Evolutionary conservation across 352 stramenopile species (phyloP), one percentile per base, ranked within the genome.

Genomic region (Thraustochytrium sp.): DNA sequence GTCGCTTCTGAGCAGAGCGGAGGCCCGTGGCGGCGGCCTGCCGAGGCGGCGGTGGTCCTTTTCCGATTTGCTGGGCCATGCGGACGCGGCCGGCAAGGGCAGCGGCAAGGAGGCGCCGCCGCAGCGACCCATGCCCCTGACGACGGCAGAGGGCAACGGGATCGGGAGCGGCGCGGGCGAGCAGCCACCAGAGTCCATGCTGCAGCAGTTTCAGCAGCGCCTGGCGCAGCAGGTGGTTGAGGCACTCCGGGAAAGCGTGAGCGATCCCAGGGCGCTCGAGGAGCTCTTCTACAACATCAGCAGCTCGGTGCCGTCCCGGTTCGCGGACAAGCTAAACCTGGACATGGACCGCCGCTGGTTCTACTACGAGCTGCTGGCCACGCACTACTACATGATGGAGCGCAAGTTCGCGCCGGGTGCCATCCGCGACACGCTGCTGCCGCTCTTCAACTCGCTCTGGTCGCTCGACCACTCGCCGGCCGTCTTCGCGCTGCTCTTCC

Each of bases 201-300:
- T 80, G 11, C 21, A 51, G 23, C 34, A 80, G 31, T 80, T 80
- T 26, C 68, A 80, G 53, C 13, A 40, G 11, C 34, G 31, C 18
- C 68, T 80, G 31, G 68, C 68, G 26, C 26, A 80, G 11, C 68
- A 80, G 38, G 68, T 80, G 13, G 11, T 40, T 26, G 11, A 51
- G 1, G 46, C 40, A 18, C 68, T 80, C 1, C 46, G n/a, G 37
- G 62, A 75, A 16, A 54, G 68, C 26, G 31, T 53, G 44, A 72
- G 38, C 13, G 40, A 72, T 51, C 16, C 31, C 16, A 23, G 26
- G 11, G 26, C 29, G 26, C n/a, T 80, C 21, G 68, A 80, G 46
- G 68, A 80, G 13, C 53, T 80, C n/a, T 80, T 80, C 44, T 80
- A 37, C 53, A 80, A 80, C 42, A 80, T 80, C 53, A 80, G 68